A percentile compares a stretch with the other conserved stretches of the same genome.
Conservation (phyloP, 257 asterid genomes). For the Knoxia roxburghii region DNA sequence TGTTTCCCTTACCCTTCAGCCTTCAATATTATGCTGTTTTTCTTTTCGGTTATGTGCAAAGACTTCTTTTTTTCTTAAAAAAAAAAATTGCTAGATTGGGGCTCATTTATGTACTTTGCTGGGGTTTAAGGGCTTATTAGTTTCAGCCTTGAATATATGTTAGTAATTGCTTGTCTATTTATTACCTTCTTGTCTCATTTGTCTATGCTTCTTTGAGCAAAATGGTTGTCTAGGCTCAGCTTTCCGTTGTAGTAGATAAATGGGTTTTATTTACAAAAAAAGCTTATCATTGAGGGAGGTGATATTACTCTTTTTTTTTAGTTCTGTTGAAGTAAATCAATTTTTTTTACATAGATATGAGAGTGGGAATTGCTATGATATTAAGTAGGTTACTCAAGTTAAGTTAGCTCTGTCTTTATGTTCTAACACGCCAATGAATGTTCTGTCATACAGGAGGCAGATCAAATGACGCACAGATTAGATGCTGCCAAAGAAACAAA, state of each 20-base stretch:
- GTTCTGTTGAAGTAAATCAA: too few relatives aligned
- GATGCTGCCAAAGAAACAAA: constrained; percentile 47
- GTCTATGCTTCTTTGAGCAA: background rate
- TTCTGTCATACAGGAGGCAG: constrained; percentile 45
- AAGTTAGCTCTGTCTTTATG: background rate
- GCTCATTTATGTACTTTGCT: background rate
- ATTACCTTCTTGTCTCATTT: background rate
- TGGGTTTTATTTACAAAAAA: too few relatives aligned
- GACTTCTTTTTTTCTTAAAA: too few relatives aligned
- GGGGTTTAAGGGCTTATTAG: background rate
- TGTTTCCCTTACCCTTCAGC: background rate
- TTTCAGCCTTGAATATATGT: too few relatives aligned
- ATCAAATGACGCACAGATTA: constrained; percentile 44
- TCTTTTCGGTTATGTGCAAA: background rate
- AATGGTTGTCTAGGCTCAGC: too few relatives aligned
- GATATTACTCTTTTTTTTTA: too few relatives aligned
- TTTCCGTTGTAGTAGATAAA: too few relatives aligned
- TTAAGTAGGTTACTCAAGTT: too few relatives aligned
- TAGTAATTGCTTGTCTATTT: too few relatives aligned
- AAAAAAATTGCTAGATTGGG: background rate
- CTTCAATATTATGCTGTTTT: background rate
- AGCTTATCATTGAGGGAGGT: too few relatives aligned
- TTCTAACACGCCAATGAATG: background rate
- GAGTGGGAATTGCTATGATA: background rate
- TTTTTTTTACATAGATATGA: background rate